These are phyloP conservation scores for Fusarium sp. DNA, from an alignment of 2,329 filamentous ascomycete genomes.

Conservation along the genomic window DNA sequence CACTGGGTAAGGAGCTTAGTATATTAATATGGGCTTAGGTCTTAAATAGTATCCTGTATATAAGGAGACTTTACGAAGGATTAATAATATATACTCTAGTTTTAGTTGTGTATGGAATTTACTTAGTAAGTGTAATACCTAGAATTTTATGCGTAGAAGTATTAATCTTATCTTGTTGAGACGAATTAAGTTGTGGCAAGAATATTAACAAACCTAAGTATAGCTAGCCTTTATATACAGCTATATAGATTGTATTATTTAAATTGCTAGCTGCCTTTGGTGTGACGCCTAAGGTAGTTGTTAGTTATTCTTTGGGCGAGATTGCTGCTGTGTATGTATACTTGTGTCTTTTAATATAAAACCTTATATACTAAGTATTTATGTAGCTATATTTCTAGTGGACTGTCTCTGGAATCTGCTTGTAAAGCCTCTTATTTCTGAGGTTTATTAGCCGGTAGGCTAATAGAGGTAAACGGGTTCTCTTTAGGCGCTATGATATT, in stretches of 20 bases:
- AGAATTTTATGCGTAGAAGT: rapidly evolving
- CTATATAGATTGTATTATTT: constrained; percentile 62
- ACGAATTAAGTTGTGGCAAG: background rate
- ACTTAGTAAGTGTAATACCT: background rate
- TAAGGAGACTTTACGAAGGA: constrained; percentile 10
- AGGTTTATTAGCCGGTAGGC: constrained; percentile 49
- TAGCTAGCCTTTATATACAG: constrained; percentile 59
- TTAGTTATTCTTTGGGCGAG: constrained; percentile 63
- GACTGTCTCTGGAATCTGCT: constrained; percentile 25
- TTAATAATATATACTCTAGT: constrained; percentile 3
- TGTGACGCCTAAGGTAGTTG: constrained; percentile 55
- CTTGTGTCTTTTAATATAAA: constrained; percentile 38
- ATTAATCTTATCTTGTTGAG: background rate
- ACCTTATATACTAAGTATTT: background rate
- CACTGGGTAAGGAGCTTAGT: constrained; percentile 56
- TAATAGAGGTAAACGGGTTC: constrained; percentile 35
- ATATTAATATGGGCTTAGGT: constrained; percentile 50
- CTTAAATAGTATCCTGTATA: constrained; percentile 35
- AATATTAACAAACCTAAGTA: constrained; percentile 57
- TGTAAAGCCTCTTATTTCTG: constrained; percentile 65
- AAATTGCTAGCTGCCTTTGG: constrained; percentile 59
- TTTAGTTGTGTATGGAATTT: constrained; percentile 6
- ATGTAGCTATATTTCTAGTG: constrained; percentile 4
- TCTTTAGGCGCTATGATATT: constrained; percentile 48
- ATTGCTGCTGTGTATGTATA: constrained; percentile 61